Percentiles rank a stretch among this genome's conserved stretches.
phyloP scores from a whole-genome alignment of 1,139 yeast species.

The Saccharomyces hybrid region DNA sequence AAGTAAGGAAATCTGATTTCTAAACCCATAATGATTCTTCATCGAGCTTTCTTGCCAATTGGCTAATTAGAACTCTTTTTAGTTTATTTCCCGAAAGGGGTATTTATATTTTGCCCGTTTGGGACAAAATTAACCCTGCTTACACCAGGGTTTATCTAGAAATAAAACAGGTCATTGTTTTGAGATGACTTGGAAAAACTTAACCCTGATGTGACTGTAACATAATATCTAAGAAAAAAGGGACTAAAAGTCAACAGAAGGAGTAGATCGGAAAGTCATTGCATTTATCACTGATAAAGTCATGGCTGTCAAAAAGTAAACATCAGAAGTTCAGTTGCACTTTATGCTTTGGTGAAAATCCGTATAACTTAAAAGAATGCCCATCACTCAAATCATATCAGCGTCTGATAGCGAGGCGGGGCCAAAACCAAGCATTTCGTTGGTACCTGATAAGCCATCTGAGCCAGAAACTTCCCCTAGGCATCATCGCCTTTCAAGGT shows the following conservation, averaged over 20 bases:
- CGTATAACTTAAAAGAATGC: not conserved
- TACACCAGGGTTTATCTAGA: not conserved
- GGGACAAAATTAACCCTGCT: not conserved
- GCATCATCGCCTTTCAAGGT: not conserved
- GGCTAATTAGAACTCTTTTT: not conserved
- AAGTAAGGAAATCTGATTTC: not conserved
- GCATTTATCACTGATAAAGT: not conserved
- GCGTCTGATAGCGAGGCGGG: not conserved
- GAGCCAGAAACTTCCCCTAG: not conserved
- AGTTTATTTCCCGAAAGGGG: not conserved
- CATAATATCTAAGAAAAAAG: not conserved
- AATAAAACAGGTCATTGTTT: not conserved
- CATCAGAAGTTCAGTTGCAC: not conserved
- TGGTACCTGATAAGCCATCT: not conserved
- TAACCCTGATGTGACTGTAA: not conserved
- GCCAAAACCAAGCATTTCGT: not conserved
- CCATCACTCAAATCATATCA: not conserved
- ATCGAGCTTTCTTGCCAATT: not conserved
- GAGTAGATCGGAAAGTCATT: not conserved
- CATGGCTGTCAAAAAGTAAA: not conserved
- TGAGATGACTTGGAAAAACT: not conserved
- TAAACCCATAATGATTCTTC: not conserved
- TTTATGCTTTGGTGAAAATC: not conserved
- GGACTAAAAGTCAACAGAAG: not conserved
- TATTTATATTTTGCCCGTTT: not conserved